These are phyloP conservation scores for Teratosphaeria destructans DNA, from an alignment of 2,329 filamentous ascomycete species.

Conservation along the genomic window DNA sequence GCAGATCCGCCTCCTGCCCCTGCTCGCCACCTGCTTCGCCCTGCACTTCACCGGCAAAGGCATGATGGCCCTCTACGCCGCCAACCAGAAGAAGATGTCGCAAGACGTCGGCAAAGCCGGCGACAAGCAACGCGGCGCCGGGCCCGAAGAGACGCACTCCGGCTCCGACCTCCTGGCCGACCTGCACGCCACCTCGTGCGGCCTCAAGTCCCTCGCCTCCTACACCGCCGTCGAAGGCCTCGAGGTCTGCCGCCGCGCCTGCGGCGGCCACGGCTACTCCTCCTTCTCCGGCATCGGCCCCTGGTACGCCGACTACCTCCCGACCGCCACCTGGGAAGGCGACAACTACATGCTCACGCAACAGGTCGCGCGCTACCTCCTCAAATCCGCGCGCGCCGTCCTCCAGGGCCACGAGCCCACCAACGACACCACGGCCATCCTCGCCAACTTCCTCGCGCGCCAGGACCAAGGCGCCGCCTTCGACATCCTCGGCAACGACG, in stretches of 20 bases:
- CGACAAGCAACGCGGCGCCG: conserved; percentile 44
- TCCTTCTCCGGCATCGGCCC: conserved; percentile 65
- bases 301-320: conserved; percentile 67
- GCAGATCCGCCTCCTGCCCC: conserved; percentile 59
- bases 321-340: conserved; percentile 62
- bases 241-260: conserved; percentile 63
- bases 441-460: conserved; percentile 53
- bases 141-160: conserved; percentile 56
- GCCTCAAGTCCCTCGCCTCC: conserved; percentile 62
- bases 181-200: conserved; percentile 66
- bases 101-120: conserved; percentile 32
- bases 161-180: conserved; percentile 61
- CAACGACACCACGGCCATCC: conserved; percentile 60
- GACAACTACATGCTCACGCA: conserved; percentile 78
- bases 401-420: conserved; percentile 52
- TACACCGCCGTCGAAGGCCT: conserved; percentile 64
- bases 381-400: conserved; percentile 64
- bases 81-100: conserved; percentile 58
- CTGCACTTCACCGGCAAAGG: conserved; percentile 67
- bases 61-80: conserved; percentile 64
- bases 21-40: conserved; percentile 66
- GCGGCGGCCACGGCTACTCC: conserved; percentile 67
- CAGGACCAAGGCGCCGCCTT: conserved; percentile 63
- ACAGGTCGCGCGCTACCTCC: conserved; percentile 65
- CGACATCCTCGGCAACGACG: conserved; percentile 60